Evolutionary conservation across 164 flowering plant species (phyloP).

Genomic region (Vitis vinifera): ASM3070453v1 NC_081807.1:19559001-19559500

Average conservation of each 20-base stretch:
- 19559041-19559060: constrained; percentile 7
- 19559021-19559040: constrained; percentile 4
- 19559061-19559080: constrained; percentile 13
- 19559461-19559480: constrained; percentile 27
- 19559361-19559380: not conserved
- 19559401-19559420: no score
- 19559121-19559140: no score
- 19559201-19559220: not conserved
- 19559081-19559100: not conserved
- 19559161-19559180: no score
- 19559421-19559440: not conserved
- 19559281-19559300: constrained; percentile 26
- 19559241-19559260: constrained; percentile 22
- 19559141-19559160: no score
- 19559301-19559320: constrained; percentile 22
- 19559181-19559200: not conserved
- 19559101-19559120: constrained; percentile 6
- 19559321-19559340: constrained; percentile 31
- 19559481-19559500: constrained; percentile 45
- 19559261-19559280: constrained; percentile 7
- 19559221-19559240: constrained; percentile 11
- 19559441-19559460: constrained; percentile 23
- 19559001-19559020: constrained; percentile 9
- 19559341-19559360: constrained; percentile 13
- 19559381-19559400: not conserved